Percentiles rank a stretch among this genome's conserved stretches.
phyloP scores from a whole-genome alignment of 2,329 filamentous ascomycete species.

The Hypomyces rosellus region DNA sequence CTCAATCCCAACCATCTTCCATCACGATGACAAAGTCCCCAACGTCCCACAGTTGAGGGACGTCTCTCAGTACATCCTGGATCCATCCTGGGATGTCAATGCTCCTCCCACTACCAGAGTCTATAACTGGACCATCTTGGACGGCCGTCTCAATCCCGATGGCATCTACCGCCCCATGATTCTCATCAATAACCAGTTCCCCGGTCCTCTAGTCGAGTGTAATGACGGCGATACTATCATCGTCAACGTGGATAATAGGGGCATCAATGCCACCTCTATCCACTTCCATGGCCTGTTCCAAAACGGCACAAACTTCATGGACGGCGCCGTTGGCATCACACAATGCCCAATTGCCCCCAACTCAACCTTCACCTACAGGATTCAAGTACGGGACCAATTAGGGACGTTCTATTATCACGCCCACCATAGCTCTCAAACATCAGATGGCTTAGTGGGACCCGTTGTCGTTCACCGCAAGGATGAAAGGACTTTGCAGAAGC shows the following conservation, averaged over 20 bases:
- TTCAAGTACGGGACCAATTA: slow-evolving; percentile 49
- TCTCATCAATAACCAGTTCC: slow-evolving; percentile 69
- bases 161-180: slow-evolving; percentile 54
- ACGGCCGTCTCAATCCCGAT: slow-evolving; percentile 55
- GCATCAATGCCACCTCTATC: slow-evolving; percentile 59
- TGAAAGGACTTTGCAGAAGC: slow-evolving; percentile 24
- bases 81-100: slow-evolving; percentile 48
- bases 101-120: slow-evolving; percentile 45
- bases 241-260: slow-evolving; percentile 62
- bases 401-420: slow-evolving; percentile 58
- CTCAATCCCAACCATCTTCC: slow-evolving; percentile 6
- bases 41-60: slow-evolving; percentile 22
- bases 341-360: slow-evolving; percentile 63
- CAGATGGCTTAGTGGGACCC: slow-evolving; percentile 62
- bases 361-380: slow-evolving; percentile 58
- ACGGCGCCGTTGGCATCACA: slow-evolving; percentile 61
- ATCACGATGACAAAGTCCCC: slow-evolving; percentile 20
- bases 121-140: slow-evolving; percentile 54
- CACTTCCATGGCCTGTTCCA: slow-evolving; percentile 78
- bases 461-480: slow-evolving; percentile 57
- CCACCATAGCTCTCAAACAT: slow-evolving; percentile 57
- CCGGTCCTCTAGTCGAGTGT: slow-evolving; percentile 64
- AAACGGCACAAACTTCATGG: slow-evolving; percentile 68
- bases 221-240: slow-evolving; percentile 68
- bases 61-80: slow-evolving; percentile 49